Base-by-base conservation (phyloP, 2,329 filamentous ascomycete species). In the Pseudocercospora vitis region DNA sequence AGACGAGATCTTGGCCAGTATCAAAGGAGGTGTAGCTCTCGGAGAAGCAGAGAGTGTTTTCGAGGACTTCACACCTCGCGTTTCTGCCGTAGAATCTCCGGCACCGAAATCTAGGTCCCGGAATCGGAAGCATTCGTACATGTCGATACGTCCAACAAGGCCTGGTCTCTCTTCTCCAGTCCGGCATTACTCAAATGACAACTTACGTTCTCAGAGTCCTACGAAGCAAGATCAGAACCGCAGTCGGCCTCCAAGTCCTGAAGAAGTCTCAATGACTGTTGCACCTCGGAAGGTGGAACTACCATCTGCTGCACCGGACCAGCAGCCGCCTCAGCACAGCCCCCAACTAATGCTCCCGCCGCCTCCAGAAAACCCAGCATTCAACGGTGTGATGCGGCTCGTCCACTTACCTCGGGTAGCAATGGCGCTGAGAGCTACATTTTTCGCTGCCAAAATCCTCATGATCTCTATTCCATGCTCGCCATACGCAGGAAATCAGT, bases 1-100 rank as follows among this genome's bases (percentile, higher is more conserved):
- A 0, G 88, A 85, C 40, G 91, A 97, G 53, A 92, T 99, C 1
- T 72, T 97, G 32, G 78, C 79, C 7, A 88, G 84, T 2, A 89
- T 96, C 71, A 86, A 87, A 62, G 86, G 88, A 2, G 74, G 74
- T 65, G 53, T 71, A 64, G 51, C 70, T 66, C 39, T 67, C 2
- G 62, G 59, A 29, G 68, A 70, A 7, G 51, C 53, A 21, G 54
- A 56, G 11, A 68, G 71, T 24, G 50, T 51, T 9, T 52, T 57
- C 9, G 59, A 63, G 7, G 65, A 67, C 16, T 56, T 47, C 11
- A 51, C 42, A 7, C 53, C 63, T 35, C 71, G 76, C 5, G 76
- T 78, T 46, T 74, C 72, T 0, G 63, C 71, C n/a, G 70, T 73
- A n/a, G 76, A 78, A 45, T 66, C 68, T 7, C 66, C 69, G n/a